Evolutionary conservation across 2,329 filamentous ascomycete genomes (phyloP), one percentile per base, ranked within the genome.

Genomic region (Alternaria triticimaculans): DNA sequence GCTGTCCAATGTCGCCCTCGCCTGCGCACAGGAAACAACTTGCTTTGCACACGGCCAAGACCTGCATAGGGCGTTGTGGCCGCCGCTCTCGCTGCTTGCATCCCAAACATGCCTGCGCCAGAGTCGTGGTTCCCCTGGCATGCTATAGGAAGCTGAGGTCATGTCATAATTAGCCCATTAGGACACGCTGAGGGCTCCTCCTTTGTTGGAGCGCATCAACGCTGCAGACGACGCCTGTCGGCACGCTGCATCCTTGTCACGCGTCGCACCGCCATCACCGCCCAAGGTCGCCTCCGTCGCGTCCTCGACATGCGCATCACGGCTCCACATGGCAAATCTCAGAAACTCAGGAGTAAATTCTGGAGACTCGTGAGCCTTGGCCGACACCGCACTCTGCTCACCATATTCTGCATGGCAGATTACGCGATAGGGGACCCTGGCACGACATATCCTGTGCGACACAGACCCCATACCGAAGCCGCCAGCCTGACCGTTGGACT

Each of bases 1-100:
- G 71, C 72, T 67, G 66, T 73, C 75, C 76, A 78, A 77, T 78
- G 70, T 73, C 56, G 64, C 67, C 67, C 65, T 65, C 65, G 66
- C 66, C 67, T 64, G 58, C 69, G 60, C 57, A 63, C 64, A 71
- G 61, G 57, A 71, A 73, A 73, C 71, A 72, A 68, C 68, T 71
- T 78, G 76, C 71, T 76, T 71, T 68, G 66, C 58, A 64, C 62
- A 53, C 57, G 59, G 72, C 72, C 72, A 74, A 76, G 68, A 58
- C 66, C 67, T 71, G 60, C 68, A 71, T 72, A 70, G 67, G 70
- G 74, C 68, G 72, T 59, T 64, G 64, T 58, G 64, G 65, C 74
- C 72, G 73, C 28, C 49, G 64, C 66, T 64, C 70, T 70, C 65
- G 57, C 62, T 65, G 57, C 54, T 58, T 62, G 63, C 54, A 57